These are phyloP conservation scores for Albifimbria verrucaria DNA, from an alignment of 2,329 filamentous ascomycete genomes.

Conservation along the genomic window DNA sequence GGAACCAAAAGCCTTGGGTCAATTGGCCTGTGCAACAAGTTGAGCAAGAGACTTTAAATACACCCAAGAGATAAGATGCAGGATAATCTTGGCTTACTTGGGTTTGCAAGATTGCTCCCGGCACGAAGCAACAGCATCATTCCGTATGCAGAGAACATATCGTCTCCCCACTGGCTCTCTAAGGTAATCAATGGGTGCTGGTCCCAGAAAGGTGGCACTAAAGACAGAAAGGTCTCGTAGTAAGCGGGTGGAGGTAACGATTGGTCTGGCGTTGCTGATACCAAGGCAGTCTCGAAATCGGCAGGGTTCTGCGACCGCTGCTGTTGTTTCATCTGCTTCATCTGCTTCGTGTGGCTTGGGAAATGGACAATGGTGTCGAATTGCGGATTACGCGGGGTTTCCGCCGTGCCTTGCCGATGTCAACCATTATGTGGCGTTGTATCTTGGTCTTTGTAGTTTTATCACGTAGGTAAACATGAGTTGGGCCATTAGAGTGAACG, in stretches of 20 bases:
- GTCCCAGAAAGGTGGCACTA: neutral
- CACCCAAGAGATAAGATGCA: neutral
- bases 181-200: neutral
- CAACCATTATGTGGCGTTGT: constrained; percentile 7
- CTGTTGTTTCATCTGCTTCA: neutral
- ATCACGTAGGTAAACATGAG: constrained; percentile 1
- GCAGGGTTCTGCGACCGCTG: neutral
- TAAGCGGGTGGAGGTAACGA: neutral
- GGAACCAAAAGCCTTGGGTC: neutral
- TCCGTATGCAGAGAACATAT: neutral
- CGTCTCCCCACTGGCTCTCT: neutral
- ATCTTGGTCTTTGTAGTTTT: constrained; percentile 4
- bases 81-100: neutral
- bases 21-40: neutral
- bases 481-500: constrained; percentile 5
- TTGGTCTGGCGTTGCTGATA: neutral
- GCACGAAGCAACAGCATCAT: neutral
- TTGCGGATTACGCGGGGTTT: constrained; percentile 8
- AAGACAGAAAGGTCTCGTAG: neutral
- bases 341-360: neutral
- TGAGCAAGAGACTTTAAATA: neutral
- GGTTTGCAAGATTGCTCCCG: neutral
- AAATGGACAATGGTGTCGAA: constrained; percentile 2
- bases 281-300: neutral
- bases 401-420: constrained; percentile 7